Conservation (phyloP, 73 alveolate genomes). For the Durusdinium trenchii region DNA sequence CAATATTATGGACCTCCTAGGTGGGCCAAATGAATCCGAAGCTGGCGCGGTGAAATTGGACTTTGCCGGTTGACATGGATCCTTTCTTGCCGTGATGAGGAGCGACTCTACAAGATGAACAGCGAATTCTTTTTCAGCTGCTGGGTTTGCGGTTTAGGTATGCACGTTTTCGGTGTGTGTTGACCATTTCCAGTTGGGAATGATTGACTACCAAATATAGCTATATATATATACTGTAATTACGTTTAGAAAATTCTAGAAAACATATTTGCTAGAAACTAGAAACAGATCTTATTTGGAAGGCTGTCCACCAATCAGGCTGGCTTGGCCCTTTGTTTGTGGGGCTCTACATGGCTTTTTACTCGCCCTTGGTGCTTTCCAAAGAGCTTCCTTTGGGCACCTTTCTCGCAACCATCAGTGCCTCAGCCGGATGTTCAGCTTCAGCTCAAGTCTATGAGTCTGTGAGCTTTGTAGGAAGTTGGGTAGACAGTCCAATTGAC, state of each 20-base stretch:
- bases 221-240: not conserved
- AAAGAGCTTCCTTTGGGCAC: conserved; percentile 54
- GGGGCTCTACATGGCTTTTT: conserved; percentile 73
- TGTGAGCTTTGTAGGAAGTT: too few species aligned
- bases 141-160: not conserved
- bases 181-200: too few species aligned
- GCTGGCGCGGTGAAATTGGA: too few species aligned
- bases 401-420: conserved; percentile 65
- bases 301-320: not conserved
- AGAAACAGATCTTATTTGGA: not conserved
- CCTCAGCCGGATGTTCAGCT: too few species aligned
- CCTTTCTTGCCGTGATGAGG: too few species aligned
- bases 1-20: too few species aligned
- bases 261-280: not conserved
- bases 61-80: too few species aligned
- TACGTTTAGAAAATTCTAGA: not conserved
- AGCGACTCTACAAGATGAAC: conserved; percentile 34
- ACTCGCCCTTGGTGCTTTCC: conserved; percentile 67
- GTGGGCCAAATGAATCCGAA: too few species aligned
- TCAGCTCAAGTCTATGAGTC: too few species aligned
- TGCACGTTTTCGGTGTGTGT: not conserved
- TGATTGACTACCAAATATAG: too few species aligned
- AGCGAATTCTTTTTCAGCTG: not conserved
- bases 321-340: conserved; percentile 82
- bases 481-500: too few species aligned